Conservation (phyloP, 495 filamentous ascomycete species). For the Hyaloscypha bicolor region DNA sequence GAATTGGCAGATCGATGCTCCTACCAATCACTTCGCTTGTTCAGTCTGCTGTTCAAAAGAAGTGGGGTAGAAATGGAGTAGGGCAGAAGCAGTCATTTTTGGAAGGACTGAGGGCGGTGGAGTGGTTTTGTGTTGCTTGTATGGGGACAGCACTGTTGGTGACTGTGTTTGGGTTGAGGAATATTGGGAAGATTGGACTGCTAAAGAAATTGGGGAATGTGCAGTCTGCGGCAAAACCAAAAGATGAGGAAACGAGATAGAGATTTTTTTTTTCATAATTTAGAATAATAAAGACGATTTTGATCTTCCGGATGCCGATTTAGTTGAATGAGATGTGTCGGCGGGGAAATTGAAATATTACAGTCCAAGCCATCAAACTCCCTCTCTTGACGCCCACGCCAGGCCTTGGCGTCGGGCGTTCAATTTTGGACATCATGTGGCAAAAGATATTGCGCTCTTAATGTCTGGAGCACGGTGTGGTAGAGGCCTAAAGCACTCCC, state of each 20-base stretch:
- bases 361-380: too few relatives aligned
- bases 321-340: too few relatives aligned
- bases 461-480: too few relatives aligned
- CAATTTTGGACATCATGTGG: too few relatives aligned
- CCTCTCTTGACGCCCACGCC: too few relatives aligned
- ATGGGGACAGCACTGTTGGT: conserved; percentile 10
- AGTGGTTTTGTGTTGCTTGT: conserved; percentile 54
- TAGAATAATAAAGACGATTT: too few relatives aligned
- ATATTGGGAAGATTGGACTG: conserved; percentile 35
- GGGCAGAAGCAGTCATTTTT: conserved; percentile 47
- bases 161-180: conserved; percentile 28
- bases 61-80: conserved; percentile 42
- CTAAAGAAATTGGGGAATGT: conserved; percentile 30
- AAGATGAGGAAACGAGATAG: conserved; percentile 9
- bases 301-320: too few relatives aligned
- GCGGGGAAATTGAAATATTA: too few relatives aligned
- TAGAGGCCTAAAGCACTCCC: too few relatives aligned
- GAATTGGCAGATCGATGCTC: conserved; percentile 58
- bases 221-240: conserved; percentile 19
- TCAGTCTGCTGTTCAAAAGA: conserved; percentile 55
- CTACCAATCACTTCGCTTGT: conserved; percentile 60
- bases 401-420: too few relatives aligned
- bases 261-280: neutral
- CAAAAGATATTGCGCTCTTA: too few relatives aligned
- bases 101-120: conserved; percentile 51